phyloP scores from a whole-genome alignment of 495 filamentous ascomycete species.

The Neurospora discreta region DNA sequence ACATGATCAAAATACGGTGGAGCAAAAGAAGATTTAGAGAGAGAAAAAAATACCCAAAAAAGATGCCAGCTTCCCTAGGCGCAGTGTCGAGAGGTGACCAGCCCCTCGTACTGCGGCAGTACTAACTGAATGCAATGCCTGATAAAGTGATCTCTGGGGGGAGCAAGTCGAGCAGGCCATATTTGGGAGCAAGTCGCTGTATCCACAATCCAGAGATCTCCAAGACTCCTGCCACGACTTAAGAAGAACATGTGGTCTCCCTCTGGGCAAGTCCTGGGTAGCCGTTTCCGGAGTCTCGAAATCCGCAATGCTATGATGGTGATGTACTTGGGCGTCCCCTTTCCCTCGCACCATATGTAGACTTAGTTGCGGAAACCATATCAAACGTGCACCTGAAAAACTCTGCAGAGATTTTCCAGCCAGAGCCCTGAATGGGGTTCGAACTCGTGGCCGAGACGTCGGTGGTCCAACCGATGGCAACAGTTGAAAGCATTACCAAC shows the following conservation, averaged over 20 bases:
- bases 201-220: not conserved
- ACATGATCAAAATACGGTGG: not conserved
- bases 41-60: not conserved
- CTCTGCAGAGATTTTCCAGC: not conserved
- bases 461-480: not conserved
- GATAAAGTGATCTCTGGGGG: not conserved
- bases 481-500: not conserved
- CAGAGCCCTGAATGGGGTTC: not conserved
- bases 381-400: not conserved
- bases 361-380: not conserved
- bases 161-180: no score
- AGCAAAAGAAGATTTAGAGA: not conserved
- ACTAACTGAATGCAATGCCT: not conserved
- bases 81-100: not conserved
- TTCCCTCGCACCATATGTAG: not conserved
- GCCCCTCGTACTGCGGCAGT: not conserved
- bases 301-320: not conserved
- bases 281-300: not conserved
- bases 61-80: not conserved
- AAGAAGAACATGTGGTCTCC: not conserved
- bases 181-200: no score
- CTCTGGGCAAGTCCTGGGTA: not conserved
- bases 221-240: not conserved
- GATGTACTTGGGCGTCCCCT: not conserved
- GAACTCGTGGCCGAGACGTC: not conserved